phyloP scores from a whole-genome alignment of 2,329 filamentous ascomycete species.

The Alternaria arbusti region DNA sequence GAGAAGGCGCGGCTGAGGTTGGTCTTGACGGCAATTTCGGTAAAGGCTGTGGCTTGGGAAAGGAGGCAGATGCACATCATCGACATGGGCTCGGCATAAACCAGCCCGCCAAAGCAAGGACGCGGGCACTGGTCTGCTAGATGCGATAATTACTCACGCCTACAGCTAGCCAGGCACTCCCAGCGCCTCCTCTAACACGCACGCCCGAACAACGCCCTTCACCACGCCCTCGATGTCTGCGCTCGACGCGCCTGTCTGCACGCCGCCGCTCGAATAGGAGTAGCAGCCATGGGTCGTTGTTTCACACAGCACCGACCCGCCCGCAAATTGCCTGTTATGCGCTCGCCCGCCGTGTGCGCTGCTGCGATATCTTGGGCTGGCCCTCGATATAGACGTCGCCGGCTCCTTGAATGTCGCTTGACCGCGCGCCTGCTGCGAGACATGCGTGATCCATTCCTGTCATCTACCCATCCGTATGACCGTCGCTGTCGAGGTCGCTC shows the following conservation, averaged over 20 bases:
- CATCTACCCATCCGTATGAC: not conserved
- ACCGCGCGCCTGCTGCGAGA: not conserved
- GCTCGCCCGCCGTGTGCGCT: constrained; percentile 10
- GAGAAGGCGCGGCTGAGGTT: constrained; percentile 39
- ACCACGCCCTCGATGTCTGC: not conserved
- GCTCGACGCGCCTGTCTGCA: not conserved
- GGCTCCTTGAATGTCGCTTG: constrained; percentile 9
- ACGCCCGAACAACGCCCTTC: not conserved
- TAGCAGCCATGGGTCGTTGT: constrained; percentile 19
- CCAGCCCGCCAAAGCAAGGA: constrained; percentile 15
- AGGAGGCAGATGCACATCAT: constrained; percentile 29
- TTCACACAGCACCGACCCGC: constrained; percentile 33
- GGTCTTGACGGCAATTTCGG: constrained; percentile 20
- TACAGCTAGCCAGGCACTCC: constrained; percentile 5
- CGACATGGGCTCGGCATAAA: constrained; percentile 18
- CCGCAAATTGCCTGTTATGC: constrained; percentile 40
- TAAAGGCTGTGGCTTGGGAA: constrained; percentile 19
- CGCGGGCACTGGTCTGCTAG: not conserved
- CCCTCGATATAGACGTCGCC: not conserved
- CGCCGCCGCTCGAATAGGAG: constrained; percentile 1
- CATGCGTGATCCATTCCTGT: not conserved
- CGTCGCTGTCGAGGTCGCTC: not conserved
- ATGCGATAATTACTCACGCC: constrained; percentile 13
- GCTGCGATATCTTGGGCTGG: not conserved
- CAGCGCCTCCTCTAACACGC: constrained; percentile 9